Evolutionary conservation across 352 stramenopile species (phyloP).

Genomic region (Phytopythium litorale): DNA sequence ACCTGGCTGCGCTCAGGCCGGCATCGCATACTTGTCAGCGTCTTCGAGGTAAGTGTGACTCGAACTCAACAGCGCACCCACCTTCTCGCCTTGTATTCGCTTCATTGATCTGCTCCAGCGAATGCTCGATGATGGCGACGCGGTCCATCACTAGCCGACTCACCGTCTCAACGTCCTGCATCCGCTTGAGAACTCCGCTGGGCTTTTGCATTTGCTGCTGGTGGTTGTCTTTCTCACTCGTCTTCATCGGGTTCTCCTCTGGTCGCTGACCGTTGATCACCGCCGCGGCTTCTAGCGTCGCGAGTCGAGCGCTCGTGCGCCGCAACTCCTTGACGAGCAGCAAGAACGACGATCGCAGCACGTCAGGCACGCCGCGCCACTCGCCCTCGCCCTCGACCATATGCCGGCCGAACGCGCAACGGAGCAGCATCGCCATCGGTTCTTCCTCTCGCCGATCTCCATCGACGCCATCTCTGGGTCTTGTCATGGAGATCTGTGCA

Average conservation of each 20-base stretch:
- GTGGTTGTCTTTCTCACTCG: neutral
- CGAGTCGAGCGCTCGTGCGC: constrained; percentile 11
- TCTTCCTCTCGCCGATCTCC: neutral
- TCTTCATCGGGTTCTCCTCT: neutral
- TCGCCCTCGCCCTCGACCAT: constrained; percentile 33
- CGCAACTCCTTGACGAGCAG: constrained; percentile 42
- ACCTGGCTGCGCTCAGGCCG: neutral
- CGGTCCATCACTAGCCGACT: neutral
- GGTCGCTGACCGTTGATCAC: neutral
- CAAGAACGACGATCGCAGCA: constrained; percentile 53
- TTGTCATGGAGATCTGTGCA: neutral
- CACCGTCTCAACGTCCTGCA: neutral
- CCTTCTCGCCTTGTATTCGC: neutral
- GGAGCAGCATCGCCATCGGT: constrained; percentile 17
- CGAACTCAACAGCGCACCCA: neutral
- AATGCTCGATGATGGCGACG: neutral
- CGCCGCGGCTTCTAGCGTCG: neutral
- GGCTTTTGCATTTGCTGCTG: neutral
- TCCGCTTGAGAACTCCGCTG: neutral
- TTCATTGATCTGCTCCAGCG: neutral
- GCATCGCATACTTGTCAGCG: neutral
- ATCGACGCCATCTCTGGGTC: neutral
- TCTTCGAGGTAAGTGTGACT: neutral
- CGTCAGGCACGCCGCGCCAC: constrained; percentile 39
- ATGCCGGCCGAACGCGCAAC: constrained; percentile 30